Evolutionary conservation across 2,329 filamentous ascomycete species (phyloP), one percentile per base, ranked within the genome.

Genomic region (Sporothrix luriei): DNA sequence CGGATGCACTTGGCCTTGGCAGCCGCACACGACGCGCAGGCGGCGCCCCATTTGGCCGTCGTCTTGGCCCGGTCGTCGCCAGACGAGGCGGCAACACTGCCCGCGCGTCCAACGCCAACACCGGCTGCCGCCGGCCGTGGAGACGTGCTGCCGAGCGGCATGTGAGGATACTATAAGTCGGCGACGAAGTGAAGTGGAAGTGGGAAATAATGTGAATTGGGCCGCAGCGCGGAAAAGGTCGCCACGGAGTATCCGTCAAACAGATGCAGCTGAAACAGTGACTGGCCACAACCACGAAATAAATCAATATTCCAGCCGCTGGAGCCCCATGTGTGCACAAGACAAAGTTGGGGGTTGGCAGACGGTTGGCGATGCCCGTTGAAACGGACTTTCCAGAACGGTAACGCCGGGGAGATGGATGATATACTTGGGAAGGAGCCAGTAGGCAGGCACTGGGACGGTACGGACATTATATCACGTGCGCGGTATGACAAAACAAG

Each of bases 1-100:
- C 82, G 80, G 57, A 84, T 79, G 71, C 83, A 85, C 71, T 84
- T 84, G 9, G 83, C 82, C 73, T 85, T 85, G 43, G 83, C 82
- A 14, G 79, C 77, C 7, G 83, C 82, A 72, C 83, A 85, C 1
- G 82, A 77, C 5, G 81, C 78, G 65, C 83, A 85, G 1, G 83
- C 83, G 4, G 82, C 82, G 19, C 83, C 83, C 83, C 83, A 85
- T 82, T 77, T 78, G 9, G 78, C 76, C 46, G 76, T 74, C 33
- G 68, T 71, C 70, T 75, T 76, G 11, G 48, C 14, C 14, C 68
- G 67, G 21, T 68, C 71, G 11, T 69, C 69, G 19, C 43, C 51
- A 33, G 57, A 57, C 29, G 52, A 13, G 4, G 54, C 24, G 26
- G 14, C 54, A 33, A 43, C 55, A 19, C 4, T 55, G 52, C 21